Conservation (phyloP, 2,329 filamentous ascomycete genomes). For the Leptographium wingfieldii region DNA sequence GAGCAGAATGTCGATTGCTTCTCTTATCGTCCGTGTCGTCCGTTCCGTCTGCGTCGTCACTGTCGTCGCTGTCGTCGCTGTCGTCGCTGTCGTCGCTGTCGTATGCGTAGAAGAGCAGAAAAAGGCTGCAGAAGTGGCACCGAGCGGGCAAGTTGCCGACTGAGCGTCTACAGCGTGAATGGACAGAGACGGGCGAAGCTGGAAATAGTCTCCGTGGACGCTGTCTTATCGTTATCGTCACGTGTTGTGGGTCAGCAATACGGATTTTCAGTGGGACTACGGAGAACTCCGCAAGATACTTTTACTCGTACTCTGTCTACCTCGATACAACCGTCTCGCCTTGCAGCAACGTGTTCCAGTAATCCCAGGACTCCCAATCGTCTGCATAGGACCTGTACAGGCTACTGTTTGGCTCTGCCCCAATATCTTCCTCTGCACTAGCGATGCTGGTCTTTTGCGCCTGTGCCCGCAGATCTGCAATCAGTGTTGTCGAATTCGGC, state of each 20-base stretch:
- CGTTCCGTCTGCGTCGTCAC: neutral
- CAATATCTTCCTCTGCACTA: neutral
- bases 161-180: neutral
- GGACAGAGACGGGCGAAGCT: neutral
- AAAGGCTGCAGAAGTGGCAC: neutral
- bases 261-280: neutral
- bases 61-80: neutral
- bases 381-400: neutral
- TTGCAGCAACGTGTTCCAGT: slow-evolving; percentile 8
- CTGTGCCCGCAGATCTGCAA: neutral
- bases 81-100: neutral
- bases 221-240: neutral
- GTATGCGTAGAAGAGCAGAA: neutral
- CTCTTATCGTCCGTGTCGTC: neutral
- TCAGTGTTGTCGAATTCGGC: neutral
- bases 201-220: neutral
- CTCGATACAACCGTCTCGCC: neutral
- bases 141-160: neutral
- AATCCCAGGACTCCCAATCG: slow-evolving; percentile 11
- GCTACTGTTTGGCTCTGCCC: neutral
- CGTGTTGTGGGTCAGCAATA: neutral
- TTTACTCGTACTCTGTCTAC: neutral
- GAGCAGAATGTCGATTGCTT: neutral
- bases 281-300: too few relatives aligned
- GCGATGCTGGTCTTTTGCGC: neutral